Percentiles rank a stretch among this genome's conserved stretches.
Conservation (phyloP, 2,329 filamentous ascomycete genomes). For the Dactylonectria macrodidyma region DNA sequence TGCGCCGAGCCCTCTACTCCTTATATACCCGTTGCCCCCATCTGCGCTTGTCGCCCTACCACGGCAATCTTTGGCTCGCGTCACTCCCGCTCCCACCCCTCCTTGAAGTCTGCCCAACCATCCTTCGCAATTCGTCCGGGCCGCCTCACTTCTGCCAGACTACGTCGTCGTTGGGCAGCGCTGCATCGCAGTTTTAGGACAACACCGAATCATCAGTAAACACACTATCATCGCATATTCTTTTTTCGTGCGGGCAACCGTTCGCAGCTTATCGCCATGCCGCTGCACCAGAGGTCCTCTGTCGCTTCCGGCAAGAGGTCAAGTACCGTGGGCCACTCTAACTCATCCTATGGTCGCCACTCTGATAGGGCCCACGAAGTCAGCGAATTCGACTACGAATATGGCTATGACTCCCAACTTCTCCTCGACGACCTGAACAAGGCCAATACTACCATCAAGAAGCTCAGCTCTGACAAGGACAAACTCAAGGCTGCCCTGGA, state of each 20-base stretch:
- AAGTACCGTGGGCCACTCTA: slow-evolving; percentile 40
- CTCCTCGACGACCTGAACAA: slow-evolving; percentile 47
- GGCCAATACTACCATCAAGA: slow-evolving; percentile 48
- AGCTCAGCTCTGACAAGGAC: slow-evolving; percentile 47
- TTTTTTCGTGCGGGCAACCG: slow-evolving; percentile 39
- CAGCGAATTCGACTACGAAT: slow-evolving; percentile 44
- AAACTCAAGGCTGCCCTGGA: slow-evolving; percentile 47
- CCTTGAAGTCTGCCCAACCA: slow-evolving; percentile 34
- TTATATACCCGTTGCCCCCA: slow-evolving; percentile 32
- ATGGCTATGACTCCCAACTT: slow-evolving; percentile 44
- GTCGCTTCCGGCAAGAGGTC: slow-evolving; percentile 47
- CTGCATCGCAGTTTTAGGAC: slow-evolving; percentile 47
- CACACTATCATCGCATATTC: slow-evolving; percentile 36
- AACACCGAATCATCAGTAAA: slow-evolving; percentile 40
- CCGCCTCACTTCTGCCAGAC: slow-evolving; percentile 47
- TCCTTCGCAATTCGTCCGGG: slow-evolving; percentile 43
- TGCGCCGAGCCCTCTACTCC: slow-evolving; percentile 27
- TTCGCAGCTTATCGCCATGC: slow-evolving; percentile 46
- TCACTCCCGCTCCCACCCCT: slow-evolving; percentile 42
- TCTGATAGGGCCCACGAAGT: slow-evolving; percentile 37
- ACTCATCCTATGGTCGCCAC: slow-evolving; percentile 37
- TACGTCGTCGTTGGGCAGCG: slow-evolving; percentile 49
- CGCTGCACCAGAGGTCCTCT: slow-evolving; percentile 48
- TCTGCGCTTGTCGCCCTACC: slow-evolving; percentile 34
- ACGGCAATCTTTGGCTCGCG: slow-evolving; percentile 40